Conservation (phyloP, 2,329 filamentous ascomycete species). For the Talaromyces sp. region DNA sequence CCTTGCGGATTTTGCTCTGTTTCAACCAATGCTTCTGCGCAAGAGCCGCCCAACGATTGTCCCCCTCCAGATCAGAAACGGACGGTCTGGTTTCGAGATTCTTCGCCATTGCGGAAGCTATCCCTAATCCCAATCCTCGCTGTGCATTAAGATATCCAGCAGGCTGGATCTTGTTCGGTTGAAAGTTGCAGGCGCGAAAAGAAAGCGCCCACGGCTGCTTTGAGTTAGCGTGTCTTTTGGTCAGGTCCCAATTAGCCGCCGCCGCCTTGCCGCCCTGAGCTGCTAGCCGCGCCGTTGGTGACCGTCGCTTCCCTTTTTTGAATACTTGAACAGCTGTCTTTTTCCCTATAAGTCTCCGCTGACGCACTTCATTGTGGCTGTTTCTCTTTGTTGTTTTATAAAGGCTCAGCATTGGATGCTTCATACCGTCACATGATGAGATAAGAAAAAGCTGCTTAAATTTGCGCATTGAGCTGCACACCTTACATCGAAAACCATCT, state of each 20-base stretch:
- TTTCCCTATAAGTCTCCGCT: background rate
- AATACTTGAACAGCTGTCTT: background rate
- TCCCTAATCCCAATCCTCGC: conserved; percentile 40
- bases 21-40: conserved; percentile 85
- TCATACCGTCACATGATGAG: background rate
- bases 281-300: conserved; percentile 22
- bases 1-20: conserved; percentile 65
- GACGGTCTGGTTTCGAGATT: conserved; percentile 42
- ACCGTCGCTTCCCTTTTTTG: conserved; percentile 11
- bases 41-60: conserved; percentile 59
- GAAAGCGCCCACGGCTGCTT: conserved; percentile 12
- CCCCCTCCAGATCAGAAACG: conserved; percentile 42
- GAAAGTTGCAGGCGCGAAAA: conserved; percentile 13
- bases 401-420: background rate
- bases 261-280: conserved; percentile 1
- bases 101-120: conserved; percentile 58
- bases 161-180: conserved; percentile 10
- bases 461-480: conserved; percentile 3
- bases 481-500: background rate
- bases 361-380: background rate
- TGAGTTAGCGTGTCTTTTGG: conserved; percentile 21
- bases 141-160: conserved; percentile 13
- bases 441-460: background rate
- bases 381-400: background rate
- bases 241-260: conserved; percentile 23